A percentile compares a stretch with the other conserved stretches of the same genome.
Conservation (phyloP, 2,329 filamentous ascomycete genomes). For the Aureobasidium lini region DNA sequence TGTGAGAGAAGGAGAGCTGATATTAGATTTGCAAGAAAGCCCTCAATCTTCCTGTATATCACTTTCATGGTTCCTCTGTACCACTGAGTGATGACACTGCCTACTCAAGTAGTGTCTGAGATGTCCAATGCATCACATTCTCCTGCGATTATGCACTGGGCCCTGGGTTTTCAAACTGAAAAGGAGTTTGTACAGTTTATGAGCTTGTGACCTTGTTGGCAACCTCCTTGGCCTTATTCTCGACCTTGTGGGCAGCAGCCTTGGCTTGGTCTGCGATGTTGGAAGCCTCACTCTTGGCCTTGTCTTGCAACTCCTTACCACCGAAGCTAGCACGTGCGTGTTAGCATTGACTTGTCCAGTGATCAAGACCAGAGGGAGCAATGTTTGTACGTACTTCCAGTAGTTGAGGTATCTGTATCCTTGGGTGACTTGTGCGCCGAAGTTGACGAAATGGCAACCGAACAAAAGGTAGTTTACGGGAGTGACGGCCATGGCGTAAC, state of each 20-base stretch:
- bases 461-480: constrained; percentile 62
- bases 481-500: constrained; percentile 56
- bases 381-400: constrained; percentile 38
- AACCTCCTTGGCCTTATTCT: constrained; percentile 24
- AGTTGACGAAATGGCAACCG: constrained; percentile 60
- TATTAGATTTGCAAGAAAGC: not conserved
- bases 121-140: not conserved
- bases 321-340: constrained; percentile 29
- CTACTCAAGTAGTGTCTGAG: not conserved
- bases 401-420: constrained; percentile 56
- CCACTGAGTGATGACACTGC: not conserved
- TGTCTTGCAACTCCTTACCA: constrained; percentile 34
- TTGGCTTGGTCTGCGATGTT: constrained; percentile 6
- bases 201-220: constrained; percentile 17
- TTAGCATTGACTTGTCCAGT: not conserved
- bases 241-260: constrained; percentile 19
- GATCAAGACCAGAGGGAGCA: not conserved
- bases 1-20: not conserved
- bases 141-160: too few species aligned
- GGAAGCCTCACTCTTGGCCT: constrained; percentile 21
- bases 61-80: not conserved
- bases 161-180: not conserved
- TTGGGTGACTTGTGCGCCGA: constrained; percentile 52
- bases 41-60: not conserved
- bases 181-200: not conserved